These are phyloP conservation scores for Puya raimondii DNA, from an alignment of 176 grass and related monocot genomes.

Conservation along the genomic window DNA sequence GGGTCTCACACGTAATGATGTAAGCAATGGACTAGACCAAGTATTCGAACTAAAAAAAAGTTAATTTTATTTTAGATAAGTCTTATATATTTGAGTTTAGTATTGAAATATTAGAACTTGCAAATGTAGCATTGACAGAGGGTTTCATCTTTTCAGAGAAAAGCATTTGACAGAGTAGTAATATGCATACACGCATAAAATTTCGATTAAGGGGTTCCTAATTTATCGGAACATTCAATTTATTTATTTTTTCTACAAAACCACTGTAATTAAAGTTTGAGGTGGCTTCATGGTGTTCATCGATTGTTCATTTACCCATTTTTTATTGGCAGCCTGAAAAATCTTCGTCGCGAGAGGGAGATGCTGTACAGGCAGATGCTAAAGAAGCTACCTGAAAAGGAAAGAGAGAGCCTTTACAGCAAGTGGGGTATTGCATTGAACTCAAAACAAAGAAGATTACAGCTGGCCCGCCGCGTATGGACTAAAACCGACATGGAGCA, in stretches of 20 bases:
- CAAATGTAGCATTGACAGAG: too few species aligned
- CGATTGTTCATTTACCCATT: neutral
- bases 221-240: too few species aligned
- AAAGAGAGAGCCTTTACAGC: slow-evolving; percentile 61
- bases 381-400: slow-evolving; percentile 35
- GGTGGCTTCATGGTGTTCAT: neutral
- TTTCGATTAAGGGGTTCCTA: too few species aligned
- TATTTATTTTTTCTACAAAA: neutral
- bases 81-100: too few species aligned
- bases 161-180: too few species aligned
- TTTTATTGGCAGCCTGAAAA: slow-evolving; percentile 43
- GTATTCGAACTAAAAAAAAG: too few species aligned
- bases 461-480: slow-evolving; percentile 60
- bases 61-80: too few species aligned
- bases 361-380: slow-evolving; percentile 78
- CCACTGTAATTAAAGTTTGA: neutral
- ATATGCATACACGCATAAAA: too few species aligned
- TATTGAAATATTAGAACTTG: too few species aligned
- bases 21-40: too few species aligned
- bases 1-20: too few species aligned
- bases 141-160: too few species aligned
- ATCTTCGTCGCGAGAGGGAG: slow-evolving; percentile 59
- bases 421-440: slow-evolving; percentile 60
- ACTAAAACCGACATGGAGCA: slow-evolving; percentile 60
- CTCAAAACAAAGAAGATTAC: slow-evolving; percentile 67